Conservation (phyloP, 2,329 filamentous ascomycete genomes). For the Fusarium globosum region DNA sequence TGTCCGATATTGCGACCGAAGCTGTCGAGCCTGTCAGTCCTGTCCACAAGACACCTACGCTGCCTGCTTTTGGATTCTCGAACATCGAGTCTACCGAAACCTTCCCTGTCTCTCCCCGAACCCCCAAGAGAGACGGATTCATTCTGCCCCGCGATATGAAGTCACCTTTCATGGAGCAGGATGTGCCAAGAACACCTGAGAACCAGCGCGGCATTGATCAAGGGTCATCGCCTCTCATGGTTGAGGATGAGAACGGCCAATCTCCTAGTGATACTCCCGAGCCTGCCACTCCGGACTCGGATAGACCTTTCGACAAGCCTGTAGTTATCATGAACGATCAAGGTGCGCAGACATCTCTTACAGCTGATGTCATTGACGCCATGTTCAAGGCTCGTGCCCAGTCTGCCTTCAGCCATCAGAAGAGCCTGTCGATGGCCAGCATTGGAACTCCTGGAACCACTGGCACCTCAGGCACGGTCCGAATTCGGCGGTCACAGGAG, state of each 20-base stretch:
- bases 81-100: slow-evolving; percentile 59
- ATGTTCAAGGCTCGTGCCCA: slow-evolving; percentile 66
- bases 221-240: slow-evolving; percentile 61
- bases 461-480: slow-evolving; percentile 55
- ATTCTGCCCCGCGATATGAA: slow-evolving; percentile 63
- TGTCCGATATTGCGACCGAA: slow-evolving; percentile 53
- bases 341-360: slow-evolving; percentile 84
- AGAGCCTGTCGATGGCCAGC: slow-evolving; percentile 52
- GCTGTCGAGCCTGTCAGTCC: slow-evolving; percentile 55
- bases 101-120: slow-evolving; percentile 59
- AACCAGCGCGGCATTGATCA: slow-evolving; percentile 57
- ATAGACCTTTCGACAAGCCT: slow-evolving; percentile 64
- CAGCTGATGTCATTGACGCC: slow-evolving; percentile 82
- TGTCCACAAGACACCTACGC: slow-evolving; percentile 30
- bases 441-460: slow-evolving; percentile 50
- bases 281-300: slow-evolving; percentile 64
- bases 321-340: slow-evolving; percentile 69
- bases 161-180: slow-evolving; percentile 44
- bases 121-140: slow-evolving; percentile 66
- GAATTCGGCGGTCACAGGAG: slow-evolving; percentile 61
- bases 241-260: slow-evolving; percentile 73
- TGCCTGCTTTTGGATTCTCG: slow-evolving; percentile 56
- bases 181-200: slow-evolving; percentile 54
- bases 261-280: slow-evolving; percentile 56
- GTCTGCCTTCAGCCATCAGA: slow-evolving; percentile 45